phyloP scores from a whole-genome alignment of 257 asterid species.

The Jasminum sambac region DNA sequence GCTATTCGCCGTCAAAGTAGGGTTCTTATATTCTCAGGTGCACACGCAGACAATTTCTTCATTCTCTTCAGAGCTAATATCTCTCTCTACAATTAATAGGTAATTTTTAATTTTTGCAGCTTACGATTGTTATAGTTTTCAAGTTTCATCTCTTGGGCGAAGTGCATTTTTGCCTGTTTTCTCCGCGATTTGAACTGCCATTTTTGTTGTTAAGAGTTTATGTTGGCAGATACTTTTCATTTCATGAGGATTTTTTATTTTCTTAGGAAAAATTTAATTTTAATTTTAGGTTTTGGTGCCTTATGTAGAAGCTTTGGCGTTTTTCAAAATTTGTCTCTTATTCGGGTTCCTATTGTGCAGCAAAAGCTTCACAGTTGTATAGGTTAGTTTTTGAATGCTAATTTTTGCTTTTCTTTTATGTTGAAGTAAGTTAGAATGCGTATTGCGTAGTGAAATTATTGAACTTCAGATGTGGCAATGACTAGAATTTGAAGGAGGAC shows the following conservation, averaged over 20 bases:
- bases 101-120: background rate
- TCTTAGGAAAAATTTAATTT: conserved; percentile 4
- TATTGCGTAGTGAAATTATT: background rate
- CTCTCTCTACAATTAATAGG: conserved; percentile 18
- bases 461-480: conserved; percentile 3
- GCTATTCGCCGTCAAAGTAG: conserved; percentile 67
- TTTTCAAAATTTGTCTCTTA: conserved; percentile 5
- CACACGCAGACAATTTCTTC: conserved; percentile 27
- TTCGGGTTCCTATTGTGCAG: conserved; percentile 12
- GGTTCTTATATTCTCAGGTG: conserved; percentile 51
- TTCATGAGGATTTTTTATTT: background rate
- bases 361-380: conserved; percentile 6
- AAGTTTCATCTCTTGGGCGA: conserved; percentile 19
- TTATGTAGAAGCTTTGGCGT: background rate
- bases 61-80: conserved; percentile 36
- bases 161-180: conserved; percentile 8
- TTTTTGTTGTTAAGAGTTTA: background rate
- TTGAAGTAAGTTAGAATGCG: conserved; percentile 9
- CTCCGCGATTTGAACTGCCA: conserved; percentile 3
- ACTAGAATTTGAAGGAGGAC: background rate
- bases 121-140: background rate
- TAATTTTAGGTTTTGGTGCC: background rate
- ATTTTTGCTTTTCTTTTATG: background rate
- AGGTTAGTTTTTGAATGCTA: conserved; percentile 7
- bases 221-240: background rate